These are phyloP conservation scores for Cryphonectria parasitica DNA, from an alignment of 2,329 filamentous ascomycete species.

Conservation along the genomic window DNA sequence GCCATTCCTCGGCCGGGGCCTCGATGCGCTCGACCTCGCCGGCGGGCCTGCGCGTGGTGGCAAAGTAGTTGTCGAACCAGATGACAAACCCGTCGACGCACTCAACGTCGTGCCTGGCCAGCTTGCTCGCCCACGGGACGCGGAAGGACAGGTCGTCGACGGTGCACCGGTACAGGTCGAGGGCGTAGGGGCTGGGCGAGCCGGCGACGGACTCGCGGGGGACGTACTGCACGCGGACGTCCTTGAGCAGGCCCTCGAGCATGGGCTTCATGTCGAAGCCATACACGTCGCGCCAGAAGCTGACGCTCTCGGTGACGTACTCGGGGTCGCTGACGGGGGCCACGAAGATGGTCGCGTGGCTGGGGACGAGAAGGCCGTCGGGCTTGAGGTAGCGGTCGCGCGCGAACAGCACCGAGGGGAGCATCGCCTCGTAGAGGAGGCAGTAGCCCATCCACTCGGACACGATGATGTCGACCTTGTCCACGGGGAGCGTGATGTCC, in stretches of 20 bases:
- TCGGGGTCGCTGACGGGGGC: slow-evolving; percentile 80
- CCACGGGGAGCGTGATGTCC: slow-evolving; percentile 77
- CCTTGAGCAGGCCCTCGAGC: slow-evolving; percentile 80
- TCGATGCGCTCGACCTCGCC: slow-evolving; percentile 52
- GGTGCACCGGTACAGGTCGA: slow-evolving; percentile 76
- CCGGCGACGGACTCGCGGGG: slow-evolving; percentile 64
- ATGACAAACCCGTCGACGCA: slow-evolving; percentile 83
- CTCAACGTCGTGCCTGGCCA: slow-evolving; percentile 63
- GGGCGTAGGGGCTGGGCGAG: slow-evolving; percentile 66
- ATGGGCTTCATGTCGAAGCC: slow-evolving; percentile 94
- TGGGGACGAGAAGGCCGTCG: slow-evolving; percentile 83
- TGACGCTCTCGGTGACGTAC: slow-evolving; percentile 75
- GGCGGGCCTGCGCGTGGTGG: slow-evolving; percentile 58
- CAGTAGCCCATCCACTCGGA: slow-evolving; percentile 99
- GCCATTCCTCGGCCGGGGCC: slow-evolving; percentile 66
- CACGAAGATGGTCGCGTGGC: slow-evolving; percentile 80
- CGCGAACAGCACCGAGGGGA: slow-evolving; percentile 87
- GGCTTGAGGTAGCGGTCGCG: slow-evolving; percentile 83
- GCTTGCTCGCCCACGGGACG: slow-evolving; percentile 64
- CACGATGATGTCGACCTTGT: slow-evolving; percentile 89
- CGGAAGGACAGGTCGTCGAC: slow-evolving; percentile 77
- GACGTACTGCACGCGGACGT: slow-evolving; percentile 78
- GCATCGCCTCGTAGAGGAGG: slow-evolving; percentile 92
- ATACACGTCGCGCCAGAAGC: slow-evolving; percentile 91
- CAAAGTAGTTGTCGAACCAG: slow-evolving; percentile 96